Evolutionary conservation across 768 basidiomycete genomes (phyloP).

Genomic region (Rhodotorula babjevae): DNA sequence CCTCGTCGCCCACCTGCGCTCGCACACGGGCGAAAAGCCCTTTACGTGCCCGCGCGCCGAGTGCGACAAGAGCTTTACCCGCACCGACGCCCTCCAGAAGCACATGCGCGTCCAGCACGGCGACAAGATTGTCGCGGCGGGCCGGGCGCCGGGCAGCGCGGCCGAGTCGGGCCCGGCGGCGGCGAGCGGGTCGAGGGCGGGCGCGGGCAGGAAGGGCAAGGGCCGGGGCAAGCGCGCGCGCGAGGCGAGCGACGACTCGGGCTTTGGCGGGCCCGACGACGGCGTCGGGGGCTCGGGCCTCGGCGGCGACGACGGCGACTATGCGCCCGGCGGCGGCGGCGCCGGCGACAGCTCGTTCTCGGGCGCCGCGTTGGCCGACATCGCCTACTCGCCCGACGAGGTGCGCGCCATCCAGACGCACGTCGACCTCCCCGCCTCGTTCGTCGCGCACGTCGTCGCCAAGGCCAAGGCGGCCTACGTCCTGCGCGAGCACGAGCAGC

Average conservation of each 20-base stretch:
- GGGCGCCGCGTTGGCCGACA: constrained; percentile 6
- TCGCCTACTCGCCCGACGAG: constrained; percentile 29
- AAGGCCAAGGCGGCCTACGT: constrained; percentile 74
- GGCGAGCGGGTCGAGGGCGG: too few relatives aligned
- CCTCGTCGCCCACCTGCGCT: constrained; percentile 80
- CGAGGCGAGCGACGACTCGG: constrained; percentile 17
- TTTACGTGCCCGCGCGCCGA: constrained; percentile 82
- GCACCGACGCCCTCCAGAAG: constrained; percentile 81
- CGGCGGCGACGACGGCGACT: constrained; percentile 1
- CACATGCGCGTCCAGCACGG: constrained; percentile 81
- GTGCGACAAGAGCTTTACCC: constrained; percentile 91
- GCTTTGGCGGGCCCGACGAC: constrained; percentile 9
- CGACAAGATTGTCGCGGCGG: constrained; percentile 67
- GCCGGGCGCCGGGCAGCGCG: constrained; percentile 46
- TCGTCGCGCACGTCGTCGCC: constrained; percentile 62
- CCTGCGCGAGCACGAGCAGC: constrained; percentile 61
- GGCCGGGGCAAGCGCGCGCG: constrained; percentile 1
- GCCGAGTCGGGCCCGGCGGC: background rate
- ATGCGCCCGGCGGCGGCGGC: background rate
- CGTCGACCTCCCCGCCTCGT: constrained; percentile 31
- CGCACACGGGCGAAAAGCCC: constrained; percentile 91
- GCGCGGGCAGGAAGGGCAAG: constrained; percentile 5
- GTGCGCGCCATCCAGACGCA: constrained; percentile 15
- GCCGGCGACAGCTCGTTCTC: constrained; percentile 5
- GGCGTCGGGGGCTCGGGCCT: background rate